phyloP scores from a whole-genome alignment of 1,139 yeast species.

The Hanseniaspora sp. region DNA sequence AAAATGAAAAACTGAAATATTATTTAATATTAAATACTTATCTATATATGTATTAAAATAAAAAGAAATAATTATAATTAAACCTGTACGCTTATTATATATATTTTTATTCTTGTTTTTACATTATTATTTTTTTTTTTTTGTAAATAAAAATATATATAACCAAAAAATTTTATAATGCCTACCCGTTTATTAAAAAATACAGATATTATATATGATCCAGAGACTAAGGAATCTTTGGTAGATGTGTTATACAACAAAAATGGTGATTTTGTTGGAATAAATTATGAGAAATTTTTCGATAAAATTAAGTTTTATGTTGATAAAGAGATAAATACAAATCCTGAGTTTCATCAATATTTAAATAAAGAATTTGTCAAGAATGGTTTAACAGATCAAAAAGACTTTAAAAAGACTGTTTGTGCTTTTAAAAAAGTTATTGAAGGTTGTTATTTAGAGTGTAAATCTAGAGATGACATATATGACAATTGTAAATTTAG shows the following conservation, averaged over 20 bases:
- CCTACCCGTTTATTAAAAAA: background rate
- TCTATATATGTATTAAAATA: no score
- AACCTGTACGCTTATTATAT: no score
- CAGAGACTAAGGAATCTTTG: background rate
- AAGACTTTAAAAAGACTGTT: slow-evolving; percentile 11
- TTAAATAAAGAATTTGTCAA: slow-evolving; percentile 4
- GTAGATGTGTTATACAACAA: background rate
- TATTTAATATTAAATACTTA: no score
- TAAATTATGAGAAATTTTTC: slow-evolving; percentile 8
- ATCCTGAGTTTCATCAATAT: background rate
- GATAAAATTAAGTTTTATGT: background rate
- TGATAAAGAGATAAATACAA: background rate
- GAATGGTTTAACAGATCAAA: slow-evolving; percentile 6
- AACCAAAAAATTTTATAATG: no score
- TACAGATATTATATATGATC: background rate
- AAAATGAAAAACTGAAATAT: no score
- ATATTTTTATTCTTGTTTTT: no score
- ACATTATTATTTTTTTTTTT: background rate
- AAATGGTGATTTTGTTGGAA: background rate
- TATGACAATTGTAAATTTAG: slow-evolving; percentile 7
- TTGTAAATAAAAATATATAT: background rate
- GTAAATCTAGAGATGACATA: slow-evolving; percentile 7
- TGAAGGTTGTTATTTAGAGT: slow-evolving; percentile 7
- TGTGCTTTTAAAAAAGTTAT: slow-evolving; percentile 6
- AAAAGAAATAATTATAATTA: no score